A percentile compares a stretch with the other conserved stretches of the same genome.
These are phyloP conservation scores for Colletotrichum truncatum DNA, from an alignment of 2,329 filamentous ascomycete genomes.

Conservation along the genomic window DNA sequence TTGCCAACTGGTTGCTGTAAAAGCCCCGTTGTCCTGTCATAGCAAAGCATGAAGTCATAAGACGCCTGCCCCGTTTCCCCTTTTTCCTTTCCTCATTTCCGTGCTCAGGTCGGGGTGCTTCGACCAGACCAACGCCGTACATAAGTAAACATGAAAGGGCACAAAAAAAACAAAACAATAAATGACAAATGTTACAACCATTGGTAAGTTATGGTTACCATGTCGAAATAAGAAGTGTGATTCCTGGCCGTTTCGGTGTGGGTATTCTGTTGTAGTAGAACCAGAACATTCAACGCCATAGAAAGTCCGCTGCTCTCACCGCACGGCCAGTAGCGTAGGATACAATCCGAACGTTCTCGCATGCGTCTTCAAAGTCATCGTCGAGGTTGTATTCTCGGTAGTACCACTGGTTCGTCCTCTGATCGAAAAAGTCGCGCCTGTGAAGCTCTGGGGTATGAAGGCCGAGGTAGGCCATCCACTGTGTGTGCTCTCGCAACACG, in stretches of 20 bases:
- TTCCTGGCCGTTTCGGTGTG: no score
- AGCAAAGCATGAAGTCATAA: slow-evolving; percentile 1
- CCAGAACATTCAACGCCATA: slow-evolving; percentile 12
- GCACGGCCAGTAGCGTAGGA: slow-evolving; percentile 19
- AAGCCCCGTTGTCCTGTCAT: not conserved
- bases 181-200: not conserved
- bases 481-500: slow-evolving; percentile 23
- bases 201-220: not conserved
- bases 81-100: not conserved
- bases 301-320: slow-evolving; percentile 15
- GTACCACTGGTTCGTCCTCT: slow-evolving; percentile 18
- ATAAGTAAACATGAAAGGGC: no score
- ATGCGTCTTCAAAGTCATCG: slow-evolving; percentile 24
- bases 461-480: slow-evolving; percentile 28
- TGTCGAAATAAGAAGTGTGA: not conserved
- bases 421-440: slow-evolving; percentile 21
- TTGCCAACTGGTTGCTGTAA: not conserved
- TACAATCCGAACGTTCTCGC: slow-evolving; percentile 15
- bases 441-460: slow-evolving; percentile 15
- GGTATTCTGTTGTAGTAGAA: not conserved
- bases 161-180: not conserved
- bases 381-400: slow-evolving; percentile 27
- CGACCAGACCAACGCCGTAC: not conserved
- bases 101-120: no score
- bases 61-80: not conserved